Evolutionary conservation across 2,329 filamentous ascomycete species (phyloP).

Genomic region (Catunica adiposa): DNA sequence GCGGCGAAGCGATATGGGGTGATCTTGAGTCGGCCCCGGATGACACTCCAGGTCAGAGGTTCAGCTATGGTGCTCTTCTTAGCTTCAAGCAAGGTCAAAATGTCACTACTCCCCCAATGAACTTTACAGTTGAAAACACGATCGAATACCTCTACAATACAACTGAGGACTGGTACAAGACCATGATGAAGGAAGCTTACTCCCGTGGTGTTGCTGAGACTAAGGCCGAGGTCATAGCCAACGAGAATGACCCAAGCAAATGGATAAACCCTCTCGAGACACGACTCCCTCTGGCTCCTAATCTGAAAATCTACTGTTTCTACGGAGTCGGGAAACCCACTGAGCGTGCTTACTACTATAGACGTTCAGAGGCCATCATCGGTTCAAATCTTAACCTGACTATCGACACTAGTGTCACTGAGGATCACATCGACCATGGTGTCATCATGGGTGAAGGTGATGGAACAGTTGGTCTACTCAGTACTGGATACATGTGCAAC

Average conservation of each 20-base stretch:
- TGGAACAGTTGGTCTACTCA: constrained; percentile 86
- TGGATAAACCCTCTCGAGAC: constrained; percentile 95
- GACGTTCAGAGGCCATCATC: constrained; percentile 45
- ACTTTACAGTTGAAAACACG: constrained; percentile 67
- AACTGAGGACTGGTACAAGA: constrained; percentile 70
- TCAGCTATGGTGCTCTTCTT: constrained; percentile 64
- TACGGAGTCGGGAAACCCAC: constrained; percentile 91
- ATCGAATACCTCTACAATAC: constrained; percentile 62
- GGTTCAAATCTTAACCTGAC: constrained; percentile 56
- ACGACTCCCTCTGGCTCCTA: constrained; percentile 69
- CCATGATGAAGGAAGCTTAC: constrained; percentile 58
- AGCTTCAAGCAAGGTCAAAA: constrained; percentile 61
- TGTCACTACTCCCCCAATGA: constrained; percentile 46
- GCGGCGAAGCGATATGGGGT: constrained; percentile 89
- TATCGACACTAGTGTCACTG: constrained; percentile 48
- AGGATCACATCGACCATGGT: constrained; percentile 57
- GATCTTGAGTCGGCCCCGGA: constrained; percentile 78
- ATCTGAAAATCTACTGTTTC: constrained; percentile 91
- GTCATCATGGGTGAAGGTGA: constrained; percentile 95
- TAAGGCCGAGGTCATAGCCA: constrained; percentile 60
- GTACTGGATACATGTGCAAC: constrained; percentile 90
- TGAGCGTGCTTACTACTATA: constrained; percentile 85
- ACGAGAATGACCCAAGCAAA: constrained; percentile 59
- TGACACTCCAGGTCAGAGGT: constrained; percentile 54
- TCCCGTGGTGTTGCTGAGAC: constrained; percentile 80